These are phyloP conservation scores for Nothophaeocryptopus gaeumannii DNA, from an alignment of 2,329 filamentous ascomycete genomes.

Conservation along the genomic window DNA sequence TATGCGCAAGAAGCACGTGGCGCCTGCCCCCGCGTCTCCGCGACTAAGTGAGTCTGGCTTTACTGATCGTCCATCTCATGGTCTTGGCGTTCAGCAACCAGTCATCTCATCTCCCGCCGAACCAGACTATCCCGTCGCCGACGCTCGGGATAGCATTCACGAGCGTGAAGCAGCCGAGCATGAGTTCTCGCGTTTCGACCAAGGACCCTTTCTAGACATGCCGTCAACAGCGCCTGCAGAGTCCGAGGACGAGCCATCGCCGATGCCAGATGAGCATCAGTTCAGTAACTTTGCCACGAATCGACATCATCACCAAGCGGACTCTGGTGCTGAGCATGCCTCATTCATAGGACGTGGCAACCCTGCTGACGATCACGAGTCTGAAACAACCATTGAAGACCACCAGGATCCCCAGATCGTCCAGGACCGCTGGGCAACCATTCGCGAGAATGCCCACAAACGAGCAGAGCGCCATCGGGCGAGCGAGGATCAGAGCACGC, in stretches of 20 bases:
- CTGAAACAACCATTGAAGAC: conserved; percentile 43
- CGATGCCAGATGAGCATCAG: conserved; percentile 19
- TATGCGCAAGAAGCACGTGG: conserved; percentile 38
- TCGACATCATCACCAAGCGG: conserved; percentile 16
- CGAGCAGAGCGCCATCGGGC: conserved; percentile 50
- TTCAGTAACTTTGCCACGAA: conserved; percentile 22
- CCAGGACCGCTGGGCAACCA: conserved; percentile 89
- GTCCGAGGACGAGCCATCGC: conserved; percentile 25
- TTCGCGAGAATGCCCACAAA: conserved; percentile 88
- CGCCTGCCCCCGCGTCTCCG: conserved; percentile 6
- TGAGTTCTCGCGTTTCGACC: conserved; percentile 72
- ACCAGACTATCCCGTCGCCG: conserved; percentile 48
- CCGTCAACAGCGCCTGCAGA: conserved; percentile 71
- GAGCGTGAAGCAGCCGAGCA: conserved; percentile 59
- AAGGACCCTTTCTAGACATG: conserved; percentile 82
- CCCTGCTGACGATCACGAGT: conserved; percentile 24
- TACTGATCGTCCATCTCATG: conserved; percentile 13
- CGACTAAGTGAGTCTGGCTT: conserved; percentile 23
- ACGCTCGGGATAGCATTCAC: conserved; percentile 56
- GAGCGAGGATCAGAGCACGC: conserved; percentile 60
- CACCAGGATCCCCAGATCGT: conserved; percentile 39
- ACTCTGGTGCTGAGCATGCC: conserved; percentile 16
- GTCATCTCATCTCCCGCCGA: conserved; percentile 35
- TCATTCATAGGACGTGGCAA: conserved; percentile 12
- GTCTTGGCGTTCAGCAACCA: conserved; percentile 17